Conservation (phyloP, 345 rosid species). For the Citrus maxima region DNA sequence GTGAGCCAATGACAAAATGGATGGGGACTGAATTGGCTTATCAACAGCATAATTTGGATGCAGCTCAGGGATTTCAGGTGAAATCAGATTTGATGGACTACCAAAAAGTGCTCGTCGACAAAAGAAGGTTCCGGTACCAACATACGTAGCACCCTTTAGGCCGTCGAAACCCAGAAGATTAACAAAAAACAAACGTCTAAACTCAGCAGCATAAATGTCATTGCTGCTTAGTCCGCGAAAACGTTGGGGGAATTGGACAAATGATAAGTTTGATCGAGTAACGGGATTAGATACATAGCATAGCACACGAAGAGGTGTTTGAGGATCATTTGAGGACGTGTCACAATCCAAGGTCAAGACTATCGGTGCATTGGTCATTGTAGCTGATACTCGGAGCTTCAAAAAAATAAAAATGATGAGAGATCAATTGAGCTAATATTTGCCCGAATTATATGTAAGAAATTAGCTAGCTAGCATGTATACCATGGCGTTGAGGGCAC, state of each 20-base stretch:
- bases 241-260: constrained; percentile 69
- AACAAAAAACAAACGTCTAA: constrained; percentile 33
- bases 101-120: constrained; percentile 57
- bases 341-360: constrained; percentile 78
- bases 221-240: constrained; percentile 44
- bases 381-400: constrained; percentile 71
- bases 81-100: constrained; percentile 18
- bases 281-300: constrained; percentile 51
- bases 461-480: too few relatives aligned
- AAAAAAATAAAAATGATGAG: too few relatives aligned
- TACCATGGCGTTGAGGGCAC: constrained; percentile 79
- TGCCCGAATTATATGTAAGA: too few relatives aligned
- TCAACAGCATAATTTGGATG: constrained; percentile 17
- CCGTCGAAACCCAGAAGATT: constrained; percentile 53
- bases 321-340: constrained; percentile 72
- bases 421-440: too few relatives aligned
- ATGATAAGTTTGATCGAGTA: constrained; percentile 25
- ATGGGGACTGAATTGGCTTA: constrained; percentile 26
- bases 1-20: constrained; percentile 39
- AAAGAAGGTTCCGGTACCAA: constrained; percentile 72
- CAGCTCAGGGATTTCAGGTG: constrained; percentile 38
- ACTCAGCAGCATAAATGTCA: constrained; percentile 54
- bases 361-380: constrained; percentile 65
- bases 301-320: constrained; percentile 41
- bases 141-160: constrained; percentile 36